Evolutionary conservation across 2,329 filamentous ascomycete genomes (phyloP), one percentile per base, ranked within the genome.

Genomic region (Cordyceps farinosa): DNA sequence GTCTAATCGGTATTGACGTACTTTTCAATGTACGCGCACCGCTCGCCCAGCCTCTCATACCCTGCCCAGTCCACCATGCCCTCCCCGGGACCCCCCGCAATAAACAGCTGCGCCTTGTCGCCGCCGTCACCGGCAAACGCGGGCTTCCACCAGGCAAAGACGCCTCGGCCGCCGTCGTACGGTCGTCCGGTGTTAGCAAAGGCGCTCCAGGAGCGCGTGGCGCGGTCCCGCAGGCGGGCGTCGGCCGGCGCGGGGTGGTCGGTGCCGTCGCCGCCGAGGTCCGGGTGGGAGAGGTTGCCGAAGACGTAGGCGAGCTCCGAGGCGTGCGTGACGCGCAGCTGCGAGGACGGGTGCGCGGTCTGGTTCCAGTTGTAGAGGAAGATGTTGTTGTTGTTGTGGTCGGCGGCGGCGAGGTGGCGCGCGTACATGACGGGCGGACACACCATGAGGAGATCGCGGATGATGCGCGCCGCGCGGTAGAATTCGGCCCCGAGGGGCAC

Each of bases 331-430:
- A 78, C 72, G 52, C 81, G 11, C 11, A 34, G 17, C 29, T 2
- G 29, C 5, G 70, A 5, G 61, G 61, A n/a, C 15, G 84, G 68
- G 36, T 80, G 71, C n/a, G 85, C 75, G 0, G 82, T 85, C 67
- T 84, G 81, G 69, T 85, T 85, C 72, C 79, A 81, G 64, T 79
- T 72, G 69, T 80, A 84, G 1, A 83, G 70, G 67, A 79, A 85
- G 5, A 82, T 78, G 5, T 70, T 67, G 64, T 4, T 40, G 13
- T 13, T 4, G 3, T 15, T 4, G 75, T 76, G 4, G 72, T 22
- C 75, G 32, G 70, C 72, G 15, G 70, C 65, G 1, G 76, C 72
- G 30, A 83, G 70, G 1, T 76, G 72, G 36, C 73, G 66, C 2
- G 74, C 80, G 58, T 78, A 77, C 56, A 75, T 74, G 9, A 82